Conservation (phyloP, 495 filamentous ascomycete genomes). For the Chaetomium tenue region DNA sequence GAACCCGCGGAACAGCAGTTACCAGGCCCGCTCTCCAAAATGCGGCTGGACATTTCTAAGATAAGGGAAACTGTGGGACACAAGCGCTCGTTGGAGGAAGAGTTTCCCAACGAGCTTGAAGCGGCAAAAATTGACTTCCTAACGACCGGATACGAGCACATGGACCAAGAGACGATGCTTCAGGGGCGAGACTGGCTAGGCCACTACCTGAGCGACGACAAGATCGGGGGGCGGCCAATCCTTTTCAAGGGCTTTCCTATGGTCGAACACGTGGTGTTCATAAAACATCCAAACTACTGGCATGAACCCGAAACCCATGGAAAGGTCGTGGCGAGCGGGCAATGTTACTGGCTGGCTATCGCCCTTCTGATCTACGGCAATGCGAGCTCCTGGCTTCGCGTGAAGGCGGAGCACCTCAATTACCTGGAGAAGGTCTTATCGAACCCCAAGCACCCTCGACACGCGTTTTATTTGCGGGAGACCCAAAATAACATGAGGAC, state of each 20-base stretch:
- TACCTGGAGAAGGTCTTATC: slow-evolving; percentile 23
- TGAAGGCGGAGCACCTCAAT: slow-evolving; percentile 35
- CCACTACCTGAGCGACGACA: not conserved
- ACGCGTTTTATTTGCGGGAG: slow-evolving; percentile 23
- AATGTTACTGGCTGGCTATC: slow-evolving; percentile 28
- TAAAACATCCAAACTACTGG: slow-evolving; percentile 28
- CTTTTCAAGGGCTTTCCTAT: slow-evolving; percentile 24
- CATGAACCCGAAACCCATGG: not conserved
- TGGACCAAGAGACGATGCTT: slow-evolving; percentile 9
- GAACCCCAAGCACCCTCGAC: slow-evolving; percentile 26
- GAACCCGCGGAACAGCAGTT: not conserved
- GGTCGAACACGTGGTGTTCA: slow-evolving; percentile 27
- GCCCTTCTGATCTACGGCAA: slow-evolving; percentile 29
- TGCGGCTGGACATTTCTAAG: not conserved
- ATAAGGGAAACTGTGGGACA: not conserved
- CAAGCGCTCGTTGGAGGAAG: not conserved
- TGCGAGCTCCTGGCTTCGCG: slow-evolving; percentile 25
- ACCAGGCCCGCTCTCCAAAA: not conserved
- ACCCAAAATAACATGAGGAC: slow-evolving; percentile 10
- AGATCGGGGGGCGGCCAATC: not conserved
- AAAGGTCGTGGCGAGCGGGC: slow-evolving; percentile 14
- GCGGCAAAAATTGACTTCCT: not conserved
- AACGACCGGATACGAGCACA: not conserved
- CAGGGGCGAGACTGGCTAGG: not conserved
- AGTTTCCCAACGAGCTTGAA: not conserved